phyloP scores from a whole-genome alignment of 1,284 basidiomycete genomes.

The Takashimella koratensis region DNA sequence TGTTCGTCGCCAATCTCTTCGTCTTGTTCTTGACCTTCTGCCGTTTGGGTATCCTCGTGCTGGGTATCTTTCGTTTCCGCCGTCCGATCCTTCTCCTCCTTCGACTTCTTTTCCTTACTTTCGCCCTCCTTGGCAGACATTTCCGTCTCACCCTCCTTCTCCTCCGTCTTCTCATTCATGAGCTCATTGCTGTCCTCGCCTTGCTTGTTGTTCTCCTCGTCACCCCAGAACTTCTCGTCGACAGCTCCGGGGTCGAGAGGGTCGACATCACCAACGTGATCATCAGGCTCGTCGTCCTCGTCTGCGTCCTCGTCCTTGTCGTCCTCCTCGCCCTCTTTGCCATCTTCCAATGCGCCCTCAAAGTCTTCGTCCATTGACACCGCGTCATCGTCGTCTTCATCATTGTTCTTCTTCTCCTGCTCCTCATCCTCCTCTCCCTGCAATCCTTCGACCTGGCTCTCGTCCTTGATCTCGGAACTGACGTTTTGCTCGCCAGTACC shows the following conservation, averaged over 20 bases:
- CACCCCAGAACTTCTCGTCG: slow-evolving; percentile 97
- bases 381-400: slow-evolving; percentile 61
- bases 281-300: slow-evolving; percentile 65
- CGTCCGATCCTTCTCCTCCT: slow-evolving; percentile 44
- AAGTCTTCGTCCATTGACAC: slow-evolving; percentile 60
- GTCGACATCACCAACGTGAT: slow-evolving; percentile 80
- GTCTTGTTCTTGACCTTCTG: slow-evolving; percentile 30
- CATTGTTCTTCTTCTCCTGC: slow-evolving; percentile 54
- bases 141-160: slow-evolving; percentile 57
- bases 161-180: slow-evolving; percentile 48
- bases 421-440: slow-evolving; percentile 65
- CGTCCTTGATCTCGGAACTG: slow-evolving; percentile 88
- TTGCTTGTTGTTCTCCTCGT: slow-evolving; percentile 56
- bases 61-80: slow-evolving; percentile 38
- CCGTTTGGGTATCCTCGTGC: slow-evolving; percentile 23
- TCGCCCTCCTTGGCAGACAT: slow-evolving; percentile 68
- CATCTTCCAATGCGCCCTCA: slow-evolving; percentile 77
- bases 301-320: slow-evolving; percentile 56
- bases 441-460: slow-evolving; percentile 93
- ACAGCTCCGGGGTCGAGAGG: slow-evolving; percentile 79
- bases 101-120: slow-evolving; percentile 42
- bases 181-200: slow-evolving; percentile 51
- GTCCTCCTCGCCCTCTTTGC: slow-evolving; percentile 60
- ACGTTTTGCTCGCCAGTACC: slow-evolving; percentile 81
- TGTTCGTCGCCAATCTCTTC: slow-evolving; percentile 33